Evolutionary conservation across 495 filamentous ascomycete species (phyloP), one percentile per base, ranked within the genome.

Genomic region (Penicillium tannophilum): DNA sequence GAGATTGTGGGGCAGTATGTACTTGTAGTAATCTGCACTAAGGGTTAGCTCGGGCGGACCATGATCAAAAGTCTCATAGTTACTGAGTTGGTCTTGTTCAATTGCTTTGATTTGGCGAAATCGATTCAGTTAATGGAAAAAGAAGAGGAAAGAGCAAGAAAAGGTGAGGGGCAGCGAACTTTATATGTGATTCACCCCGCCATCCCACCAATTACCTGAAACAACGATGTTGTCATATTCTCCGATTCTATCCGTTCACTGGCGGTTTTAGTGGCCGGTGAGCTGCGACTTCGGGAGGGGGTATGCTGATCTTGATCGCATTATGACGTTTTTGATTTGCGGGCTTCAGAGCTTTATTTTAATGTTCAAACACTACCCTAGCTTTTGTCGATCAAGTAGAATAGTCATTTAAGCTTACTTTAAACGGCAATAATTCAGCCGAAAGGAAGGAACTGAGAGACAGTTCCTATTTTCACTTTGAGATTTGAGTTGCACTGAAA

Each of bases 221-320:
- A 39, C n/a, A 41, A 23, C 11, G 28, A 8, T 47, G 42, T 46
- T 54, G 48, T 62, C 54, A 61, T 50, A 51, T 24, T 30, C 54
- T 60, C 67, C 67, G 67, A 70, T 28, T 61, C 65, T 63, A 56
- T 60, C 67, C 66, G 53, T 45, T 46, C 53, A 23, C n/a, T 26
- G 42, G 42, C n/a, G 39, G 30, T 42, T 35, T 14, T 3, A 47
- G 39, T 17, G 63, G 54, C 55, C 64, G 67, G 67, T 67, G 67
- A 63, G 50, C 51, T 30, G 23, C 26, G 26, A 49, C 5, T 31
- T 49, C 10, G 56, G 47, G 52, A 59, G 55, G 56, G 56, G 64
- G 55, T 56, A 54, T 43, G 52, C 24, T 52, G 57, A 53, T 56
- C 50, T 60, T 42, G 41, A 61, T 48, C 35, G 43, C 59, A 66